These are phyloP conservation scores for Fusarium pseudonygamai DNA, from an alignment of 2,329 filamentous ascomycete genomes.

Conservation along the genomic window DNA sequence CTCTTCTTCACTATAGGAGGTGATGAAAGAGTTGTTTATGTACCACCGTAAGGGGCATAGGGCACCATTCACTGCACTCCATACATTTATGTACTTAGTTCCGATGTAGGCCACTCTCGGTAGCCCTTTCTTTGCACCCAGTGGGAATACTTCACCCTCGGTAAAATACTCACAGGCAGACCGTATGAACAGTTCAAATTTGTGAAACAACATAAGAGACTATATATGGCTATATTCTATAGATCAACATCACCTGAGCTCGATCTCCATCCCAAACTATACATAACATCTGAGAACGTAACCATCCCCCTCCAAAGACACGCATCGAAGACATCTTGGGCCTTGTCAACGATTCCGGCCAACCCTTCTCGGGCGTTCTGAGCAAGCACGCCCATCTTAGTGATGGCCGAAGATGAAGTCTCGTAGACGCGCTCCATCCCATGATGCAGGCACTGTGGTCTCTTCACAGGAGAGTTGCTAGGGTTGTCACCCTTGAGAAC, in stretches of 20 bases:
- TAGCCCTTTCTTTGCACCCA: too few relatives aligned
- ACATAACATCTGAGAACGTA: not conserved
- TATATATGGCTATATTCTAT: not conserved
- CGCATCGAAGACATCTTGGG: not conserved
- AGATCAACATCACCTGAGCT: not conserved
- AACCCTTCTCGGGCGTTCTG: not conserved
- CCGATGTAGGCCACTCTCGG: too few relatives aligned
- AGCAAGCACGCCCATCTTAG: not conserved
- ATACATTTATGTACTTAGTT: not conserved
- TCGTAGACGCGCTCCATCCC: not conserved
- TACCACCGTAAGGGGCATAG: not conserved
- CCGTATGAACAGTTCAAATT: too few relatives aligned
- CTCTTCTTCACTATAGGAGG: not conserved
- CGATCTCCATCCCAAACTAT: not conserved
- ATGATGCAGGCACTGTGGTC: slow-evolving; percentile 1
- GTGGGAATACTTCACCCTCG: fast-evolving
- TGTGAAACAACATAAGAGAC: not conserved
- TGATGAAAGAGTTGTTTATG: not conserved
- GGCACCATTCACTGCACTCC: not conserved
- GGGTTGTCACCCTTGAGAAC: not conserved
- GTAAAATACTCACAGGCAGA: not conserved
- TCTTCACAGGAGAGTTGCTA: not conserved
- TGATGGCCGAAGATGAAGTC: not conserved
- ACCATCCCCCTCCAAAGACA: slow-evolving; percentile 14
- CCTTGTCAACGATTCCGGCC: not conserved